Evolutionary conservation across 257 asterid genomes (phyloP), one percentile per base, ranked within the genome.

Genomic region (Forsythia viridissima): DNA sequence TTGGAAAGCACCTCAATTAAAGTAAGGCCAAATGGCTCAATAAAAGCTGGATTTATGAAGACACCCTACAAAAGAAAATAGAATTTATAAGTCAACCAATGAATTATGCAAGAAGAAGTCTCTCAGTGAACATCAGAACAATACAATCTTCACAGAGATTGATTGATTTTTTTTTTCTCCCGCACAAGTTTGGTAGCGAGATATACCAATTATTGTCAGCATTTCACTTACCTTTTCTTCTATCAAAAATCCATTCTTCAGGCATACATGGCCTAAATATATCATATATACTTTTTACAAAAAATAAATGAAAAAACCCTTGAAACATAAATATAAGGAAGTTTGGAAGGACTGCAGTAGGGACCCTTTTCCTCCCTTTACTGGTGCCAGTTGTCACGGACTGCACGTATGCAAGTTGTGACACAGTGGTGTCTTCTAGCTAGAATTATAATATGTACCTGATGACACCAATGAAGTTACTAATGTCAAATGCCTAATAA

Each of bases 21-120:
- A 68, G 97, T 92, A 82, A 92, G 97, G 71, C 97, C 97, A 81
- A 92, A 92, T 59, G 97, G 97, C 85, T 92, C 97, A 4, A 92
- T 91, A 63, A 87, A 92, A 75, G 97, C 97, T 71, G 96, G 97
- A 86, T 92, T 92, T 77, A 92, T 90, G 86, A 92, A 92, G 78
- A 92, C 97, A 51, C 97, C 97, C 97, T 92, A 79, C 83, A 79
- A 79, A 78, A 71, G 65, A 43, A 43, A 21, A 67, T 34, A 76
- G 21, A 30, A 70, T 76, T 76, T 24, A 63, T 24, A 9, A 24
- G 16, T 63, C 39, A 24, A 63, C 70, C 70, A 63, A 63, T 21
- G 67, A 59, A 20, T 59, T 59, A 21, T 63, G 70, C 15, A 63
- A 63, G 70, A 63, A 63, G 70, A 21, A 63, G 70, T 63, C 70